Conservation (phyloP, 2,329 filamentous ascomycete species). For the Stachybotrys chlorohalonatus region DNA sequence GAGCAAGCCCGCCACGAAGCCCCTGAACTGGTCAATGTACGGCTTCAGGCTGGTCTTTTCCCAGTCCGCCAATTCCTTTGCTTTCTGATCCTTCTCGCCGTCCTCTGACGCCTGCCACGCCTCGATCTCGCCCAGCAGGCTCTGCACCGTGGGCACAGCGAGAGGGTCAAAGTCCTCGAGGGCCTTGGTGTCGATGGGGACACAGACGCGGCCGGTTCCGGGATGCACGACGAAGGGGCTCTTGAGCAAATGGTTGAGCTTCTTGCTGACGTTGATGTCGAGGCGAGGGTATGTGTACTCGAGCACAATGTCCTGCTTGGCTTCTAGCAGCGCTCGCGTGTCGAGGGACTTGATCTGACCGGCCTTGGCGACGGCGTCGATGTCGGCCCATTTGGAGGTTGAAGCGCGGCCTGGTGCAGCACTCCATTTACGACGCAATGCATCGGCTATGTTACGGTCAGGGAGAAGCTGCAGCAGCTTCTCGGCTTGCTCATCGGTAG, state of each 20-base stretch:
- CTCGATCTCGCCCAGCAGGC: constrained; percentile 79
- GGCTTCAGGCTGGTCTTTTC: constrained; percentile 95
- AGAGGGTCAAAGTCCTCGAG: constrained; percentile 83
- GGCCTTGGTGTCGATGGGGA: constrained; percentile 71
- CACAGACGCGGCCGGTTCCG: constrained; percentile 87
- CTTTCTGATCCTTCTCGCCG: constrained; percentile 30
- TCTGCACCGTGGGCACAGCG: constrained; percentile 78
- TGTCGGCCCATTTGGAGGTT: constrained; percentile 84
- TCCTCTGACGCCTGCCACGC: constrained; percentile 48
- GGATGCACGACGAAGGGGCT: constrained; percentile 95
- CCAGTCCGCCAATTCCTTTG: constrained; percentile 62
- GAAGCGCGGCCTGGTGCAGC: constrained; percentile 70
- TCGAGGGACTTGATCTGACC: constrained; percentile 67
- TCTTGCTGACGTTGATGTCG: constrained; percentile 95
- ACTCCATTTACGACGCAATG: constrained; percentile 84
- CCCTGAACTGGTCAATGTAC: constrained; percentile 82
- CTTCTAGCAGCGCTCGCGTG: constrained; percentile 64
- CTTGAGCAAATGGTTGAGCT: constrained; percentile 95
- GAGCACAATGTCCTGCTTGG: constrained; percentile 91
- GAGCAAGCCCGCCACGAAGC: constrained; percentile 69
- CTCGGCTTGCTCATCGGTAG: constrained; percentile 57
- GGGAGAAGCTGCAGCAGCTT: constrained; percentile 79
- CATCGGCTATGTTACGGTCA: constrained; percentile 66
- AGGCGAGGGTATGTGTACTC: constrained; percentile 97
- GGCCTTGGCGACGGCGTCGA: constrained; percentile 73